Evolutionary conservation across 2,329 filamentous ascomycete species (phyloP).

Genomic region (Alternaria conjuncta): DNA sequence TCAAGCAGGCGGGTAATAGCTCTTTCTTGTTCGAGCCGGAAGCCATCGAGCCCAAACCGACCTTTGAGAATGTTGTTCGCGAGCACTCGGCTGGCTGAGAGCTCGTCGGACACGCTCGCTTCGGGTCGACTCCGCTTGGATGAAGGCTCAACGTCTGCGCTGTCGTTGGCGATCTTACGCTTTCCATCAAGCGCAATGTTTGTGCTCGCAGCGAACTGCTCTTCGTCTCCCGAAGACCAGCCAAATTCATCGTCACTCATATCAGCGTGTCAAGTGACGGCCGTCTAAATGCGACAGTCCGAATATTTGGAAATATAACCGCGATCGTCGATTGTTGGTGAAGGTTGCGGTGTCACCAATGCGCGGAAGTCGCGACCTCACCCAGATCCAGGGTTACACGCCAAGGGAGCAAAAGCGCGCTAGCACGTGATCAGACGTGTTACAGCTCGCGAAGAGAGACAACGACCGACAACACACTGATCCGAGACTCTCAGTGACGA

Average conservation of each 20-base stretch:
- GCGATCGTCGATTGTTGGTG: neutral
- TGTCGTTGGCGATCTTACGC: conserved; percentile 4
- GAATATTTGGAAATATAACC: no score
- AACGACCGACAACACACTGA: neutral
- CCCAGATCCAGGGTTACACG: neutral
- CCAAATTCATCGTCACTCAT: conserved; percentile 23
- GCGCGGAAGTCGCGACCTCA: neutral
- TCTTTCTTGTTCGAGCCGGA: conserved; percentile 55
- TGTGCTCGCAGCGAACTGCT: conserved; percentile 3
- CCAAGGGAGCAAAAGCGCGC: neutral
- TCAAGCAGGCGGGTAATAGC: conserved; percentile 53
- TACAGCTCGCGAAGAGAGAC: neutral
- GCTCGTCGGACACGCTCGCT: neutral
- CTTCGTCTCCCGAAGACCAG: conserved; percentile 15
- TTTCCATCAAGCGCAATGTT: conserved; percentile 4
- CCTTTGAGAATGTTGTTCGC: conserved; percentile 46
- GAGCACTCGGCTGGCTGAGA: conserved; percentile 30
- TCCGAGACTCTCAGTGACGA: neutral
- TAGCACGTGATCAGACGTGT: neutral
- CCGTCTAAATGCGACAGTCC: no score
- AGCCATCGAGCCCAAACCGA: conserved; percentile 51
- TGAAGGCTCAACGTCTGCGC: neutral
- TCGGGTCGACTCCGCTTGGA: conserved; percentile 6
- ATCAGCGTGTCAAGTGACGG: neutral
- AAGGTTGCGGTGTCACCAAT: neutral